Evolutionary conservation across 225 moss, liverwort and hornwort genomes (phyloP).

Genomic region (Bryoerythrophyllum caledonicum): DNA sequence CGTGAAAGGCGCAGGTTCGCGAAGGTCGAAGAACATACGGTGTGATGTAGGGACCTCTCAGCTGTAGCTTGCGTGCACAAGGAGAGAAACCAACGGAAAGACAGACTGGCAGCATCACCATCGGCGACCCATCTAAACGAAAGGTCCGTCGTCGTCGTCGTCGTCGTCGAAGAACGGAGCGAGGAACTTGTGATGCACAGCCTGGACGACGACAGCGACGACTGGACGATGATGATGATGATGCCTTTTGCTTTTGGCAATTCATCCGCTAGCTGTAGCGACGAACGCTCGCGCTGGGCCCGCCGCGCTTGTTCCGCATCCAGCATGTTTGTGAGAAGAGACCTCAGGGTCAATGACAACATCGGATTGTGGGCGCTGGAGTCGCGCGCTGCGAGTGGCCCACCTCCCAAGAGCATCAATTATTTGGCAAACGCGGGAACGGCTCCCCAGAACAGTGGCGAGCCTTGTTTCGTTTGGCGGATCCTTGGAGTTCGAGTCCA

Average conservation of each 20-base stretch:
- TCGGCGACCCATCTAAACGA: constrained; percentile 1
- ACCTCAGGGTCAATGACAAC: constrained; percentile 15
- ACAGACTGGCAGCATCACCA: constrained; percentile 17
- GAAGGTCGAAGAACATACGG: background rate
- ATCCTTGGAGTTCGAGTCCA: background rate
- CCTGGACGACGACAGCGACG: background rate
- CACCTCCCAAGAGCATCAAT: background rate
- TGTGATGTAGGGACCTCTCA: background rate
- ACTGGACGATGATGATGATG: too few relatives aligned
- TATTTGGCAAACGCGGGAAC: background rate
- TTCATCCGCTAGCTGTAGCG: background rate
- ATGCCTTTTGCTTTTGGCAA: background rate
- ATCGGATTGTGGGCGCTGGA: background rate
- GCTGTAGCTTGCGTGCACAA: background rate
- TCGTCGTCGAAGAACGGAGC: background rate
- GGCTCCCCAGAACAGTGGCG: constrained; percentile 14
- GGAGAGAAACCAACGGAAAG: constrained; percentile 4
- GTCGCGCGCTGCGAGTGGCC: background rate
- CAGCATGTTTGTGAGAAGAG: too few relatives aligned
- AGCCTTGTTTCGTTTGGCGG: constrained; percentile 17
- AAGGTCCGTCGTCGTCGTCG: background rate
- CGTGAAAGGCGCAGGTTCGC: background rate
- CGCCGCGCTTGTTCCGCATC: background rate
- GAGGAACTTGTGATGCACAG: background rate
- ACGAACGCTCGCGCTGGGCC: background rate